Evolutionary conservation across 257 asterid genomes (phyloP).

Genomic region (Linderniella brevidens): DNA sequence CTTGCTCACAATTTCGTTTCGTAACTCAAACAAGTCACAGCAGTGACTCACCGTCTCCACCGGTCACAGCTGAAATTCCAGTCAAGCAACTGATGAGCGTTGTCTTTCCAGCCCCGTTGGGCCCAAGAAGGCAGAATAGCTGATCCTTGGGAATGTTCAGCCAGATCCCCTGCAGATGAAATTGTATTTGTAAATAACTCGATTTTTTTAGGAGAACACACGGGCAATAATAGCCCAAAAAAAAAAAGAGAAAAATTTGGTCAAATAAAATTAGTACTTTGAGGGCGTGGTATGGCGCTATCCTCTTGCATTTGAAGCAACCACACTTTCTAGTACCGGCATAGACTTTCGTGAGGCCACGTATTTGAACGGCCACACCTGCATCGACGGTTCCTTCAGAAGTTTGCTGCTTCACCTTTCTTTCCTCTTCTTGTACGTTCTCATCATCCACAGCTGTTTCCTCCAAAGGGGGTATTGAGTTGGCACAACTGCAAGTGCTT

Average conservation of each 20-base stretch:
- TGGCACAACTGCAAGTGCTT: conserved; percentile 53
- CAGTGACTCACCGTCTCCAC: conserved; percentile 74
- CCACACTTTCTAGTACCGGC: conserved; percentile 50
- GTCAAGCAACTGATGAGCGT: conserved; percentile 83
- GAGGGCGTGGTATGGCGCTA: conserved; percentile 83
- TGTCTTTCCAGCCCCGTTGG: conserved; percentile 97
- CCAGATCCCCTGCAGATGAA: conserved; percentile 71
- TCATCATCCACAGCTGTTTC: conserved; percentile 56
- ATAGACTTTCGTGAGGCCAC: conserved; percentile 62
- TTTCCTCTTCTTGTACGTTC: conserved; percentile 87
- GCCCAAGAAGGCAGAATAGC: conserved; percentile 93
- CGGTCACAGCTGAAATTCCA: conserved; percentile 77
- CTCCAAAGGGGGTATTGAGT: conserved; percentile 38
- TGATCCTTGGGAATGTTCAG: conserved; percentile 81
- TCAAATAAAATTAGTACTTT: conserved; percentile 28
- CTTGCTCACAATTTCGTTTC: conserved; percentile 5
- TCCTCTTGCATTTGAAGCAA: conserved; percentile 60
- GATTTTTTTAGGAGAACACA: not conserved
- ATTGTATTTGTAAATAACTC: not conserved
- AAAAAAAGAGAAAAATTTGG: no score
- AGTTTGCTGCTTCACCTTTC: conserved; percentile 55
- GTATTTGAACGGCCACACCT: conserved; percentile 60
- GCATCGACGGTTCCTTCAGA: conserved; percentile 37
- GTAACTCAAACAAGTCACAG: conserved; percentile 5
- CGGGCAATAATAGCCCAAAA: no score